Percentiles rank a stretch among this genome's conserved stretches.
Evolutionary conservation across 208 protist species (phyloP).

Genomic region (Trypanosoma congolense): DNA sequence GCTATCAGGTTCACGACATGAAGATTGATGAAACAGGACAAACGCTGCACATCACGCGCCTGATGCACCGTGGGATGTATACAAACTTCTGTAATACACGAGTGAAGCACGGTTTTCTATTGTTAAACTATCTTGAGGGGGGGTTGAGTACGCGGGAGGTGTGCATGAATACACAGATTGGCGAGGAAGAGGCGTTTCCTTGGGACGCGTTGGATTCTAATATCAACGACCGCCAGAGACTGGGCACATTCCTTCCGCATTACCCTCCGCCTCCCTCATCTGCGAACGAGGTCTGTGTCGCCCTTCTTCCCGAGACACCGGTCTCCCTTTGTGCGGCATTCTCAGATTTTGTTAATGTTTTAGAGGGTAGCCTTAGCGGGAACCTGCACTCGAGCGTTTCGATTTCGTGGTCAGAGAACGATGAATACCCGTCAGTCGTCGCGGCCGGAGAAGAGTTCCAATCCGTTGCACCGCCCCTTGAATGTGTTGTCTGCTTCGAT

Average conservation of each 20-base stretch:
- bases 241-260: slow-evolving; percentile 40
- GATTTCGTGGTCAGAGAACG: slow-evolving; percentile 41
- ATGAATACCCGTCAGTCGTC: slow-evolving; percentile 19
- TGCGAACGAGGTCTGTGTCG: slow-evolving; percentile 56
- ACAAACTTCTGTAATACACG: slow-evolving; percentile 65
- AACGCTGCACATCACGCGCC: slow-evolving; percentile 64
- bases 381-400: slow-evolving; percentile 37
- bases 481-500: slow-evolving; percentile 42
- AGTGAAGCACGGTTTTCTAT: slow-evolving; percentile 57
- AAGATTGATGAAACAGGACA: slow-evolving; percentile 71
- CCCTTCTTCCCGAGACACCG: slow-evolving; percentile 54
- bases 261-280: slow-evolving; percentile 30
- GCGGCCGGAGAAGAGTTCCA: slow-evolving; percentile 30
- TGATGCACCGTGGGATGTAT: slow-evolving; percentile 82
- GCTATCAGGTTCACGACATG: slow-evolving; percentile 80
- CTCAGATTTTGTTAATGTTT: slow-evolving; percentile 60
- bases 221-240: slow-evolving; percentile 41
- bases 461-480: slow-evolving; percentile 24
- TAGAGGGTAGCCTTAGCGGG: slow-evolving; percentile 58
- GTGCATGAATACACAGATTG: slow-evolving; percentile 62
- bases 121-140: slow-evolving; percentile 74
- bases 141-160: slow-evolving; percentile 45
- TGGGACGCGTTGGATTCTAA: slow-evolving; percentile 79
- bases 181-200: slow-evolving; percentile 47
- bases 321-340: slow-evolving; percentile 41